phyloP scores from a whole-genome alignment of 495 filamentous ascomycete species.

The Xylaria castorea region DNA sequence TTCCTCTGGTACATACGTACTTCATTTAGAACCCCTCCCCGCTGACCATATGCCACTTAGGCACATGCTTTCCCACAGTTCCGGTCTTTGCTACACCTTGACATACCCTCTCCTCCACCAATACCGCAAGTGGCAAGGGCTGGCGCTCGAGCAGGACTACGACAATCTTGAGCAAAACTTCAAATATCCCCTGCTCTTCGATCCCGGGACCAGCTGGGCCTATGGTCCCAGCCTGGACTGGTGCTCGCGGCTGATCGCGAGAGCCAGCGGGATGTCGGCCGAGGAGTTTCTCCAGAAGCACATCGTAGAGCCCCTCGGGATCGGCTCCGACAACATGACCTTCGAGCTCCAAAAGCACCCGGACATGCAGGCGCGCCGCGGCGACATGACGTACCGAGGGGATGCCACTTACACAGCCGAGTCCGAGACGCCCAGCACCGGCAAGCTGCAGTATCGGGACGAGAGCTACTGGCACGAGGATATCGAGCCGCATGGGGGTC shows the following conservation, averaged over 20 bases:
- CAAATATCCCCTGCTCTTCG: conserved; percentile 49
- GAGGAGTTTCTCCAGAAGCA: conserved; percentile 21
- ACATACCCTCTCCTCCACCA: conserved; percentile 38
- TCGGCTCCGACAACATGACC: conserved; percentile 28
- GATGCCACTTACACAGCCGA: not conserved
- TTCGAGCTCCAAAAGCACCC: conserved; percentile 33
- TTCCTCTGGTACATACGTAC: conserved; percentile 18
- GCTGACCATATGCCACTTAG: not conserved
- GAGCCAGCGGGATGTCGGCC: conserved; percentile 37
- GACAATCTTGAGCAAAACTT: conserved; percentile 37
- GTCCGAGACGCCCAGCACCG: conserved; percentile 13
- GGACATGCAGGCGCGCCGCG: conserved; percentile 24
- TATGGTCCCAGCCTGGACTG: conserved; percentile 57
- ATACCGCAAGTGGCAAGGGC: conserved; percentile 39
- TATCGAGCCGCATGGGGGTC: conserved; percentile 17
- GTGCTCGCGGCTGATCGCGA: conserved; percentile 52
- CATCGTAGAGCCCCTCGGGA: conserved; percentile 23
- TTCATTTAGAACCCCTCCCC: not conserved
- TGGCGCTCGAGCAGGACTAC: conserved; percentile 16
- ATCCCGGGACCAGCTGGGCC: conserved; percentile 57
- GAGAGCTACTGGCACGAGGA: conserved; percentile 17
- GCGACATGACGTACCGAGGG: conserved; percentile 30
- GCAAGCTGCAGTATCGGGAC: conserved; percentile 9
- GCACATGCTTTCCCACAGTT: conserved; percentile 53
- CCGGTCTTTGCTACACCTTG: conserved; percentile 53